These are phyloP conservation scores for Micromonas commoda DNA, from an alignment of 139 green algal species.

Conservation along the genomic window DNA sequence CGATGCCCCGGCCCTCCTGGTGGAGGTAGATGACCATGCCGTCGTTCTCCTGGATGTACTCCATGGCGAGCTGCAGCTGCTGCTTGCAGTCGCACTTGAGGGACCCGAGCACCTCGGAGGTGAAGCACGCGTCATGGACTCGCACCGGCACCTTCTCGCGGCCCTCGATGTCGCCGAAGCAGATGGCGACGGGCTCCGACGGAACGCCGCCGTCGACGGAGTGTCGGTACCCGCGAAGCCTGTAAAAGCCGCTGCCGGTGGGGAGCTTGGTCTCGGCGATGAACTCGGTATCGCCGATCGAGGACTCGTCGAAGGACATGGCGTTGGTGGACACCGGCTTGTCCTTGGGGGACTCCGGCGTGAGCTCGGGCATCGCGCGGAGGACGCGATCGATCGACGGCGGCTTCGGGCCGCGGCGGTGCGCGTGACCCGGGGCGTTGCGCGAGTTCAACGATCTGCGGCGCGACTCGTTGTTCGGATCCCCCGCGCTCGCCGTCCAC, in stretches of 20 bases:
- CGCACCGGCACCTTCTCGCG: constrained; percentile 65
- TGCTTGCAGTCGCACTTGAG: constrained; percentile 92
- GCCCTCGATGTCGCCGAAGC: constrained; percentile 70
- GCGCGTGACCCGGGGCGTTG: too few relatives aligned
- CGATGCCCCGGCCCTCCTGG: constrained; percentile 89
- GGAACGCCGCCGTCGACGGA: constrained; percentile 41
- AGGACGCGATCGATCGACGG: too few relatives aligned
- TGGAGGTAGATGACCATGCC: constrained; percentile 92
- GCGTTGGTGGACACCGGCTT: too few relatives aligned
- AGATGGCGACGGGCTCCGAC: constrained; percentile 78
- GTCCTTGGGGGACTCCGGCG: too few relatives aligned
- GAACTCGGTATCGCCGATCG: constrained; percentile 44
- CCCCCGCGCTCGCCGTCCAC: not conserved
- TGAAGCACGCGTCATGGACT: constrained; percentile 94
- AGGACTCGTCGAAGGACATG: not conserved
- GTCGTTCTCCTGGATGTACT: constrained; percentile 62
- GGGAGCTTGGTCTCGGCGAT: constrained; percentile 88
- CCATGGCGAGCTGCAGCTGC: constrained; percentile 76
- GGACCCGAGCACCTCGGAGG: constrained; percentile 85
- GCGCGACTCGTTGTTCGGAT: not conserved
- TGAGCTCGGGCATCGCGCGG: too few relatives aligned
- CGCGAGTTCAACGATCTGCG: too few relatives aligned
- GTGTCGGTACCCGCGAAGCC: constrained; percentile 83
- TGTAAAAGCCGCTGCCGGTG: constrained; percentile 72
- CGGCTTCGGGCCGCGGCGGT: too few relatives aligned